Evolutionary conservation across 2,329 filamentous ascomycete species (phyloP), one percentile per base, ranked within the genome.

Genomic region (Sclerotinia glacialis): DNA sequence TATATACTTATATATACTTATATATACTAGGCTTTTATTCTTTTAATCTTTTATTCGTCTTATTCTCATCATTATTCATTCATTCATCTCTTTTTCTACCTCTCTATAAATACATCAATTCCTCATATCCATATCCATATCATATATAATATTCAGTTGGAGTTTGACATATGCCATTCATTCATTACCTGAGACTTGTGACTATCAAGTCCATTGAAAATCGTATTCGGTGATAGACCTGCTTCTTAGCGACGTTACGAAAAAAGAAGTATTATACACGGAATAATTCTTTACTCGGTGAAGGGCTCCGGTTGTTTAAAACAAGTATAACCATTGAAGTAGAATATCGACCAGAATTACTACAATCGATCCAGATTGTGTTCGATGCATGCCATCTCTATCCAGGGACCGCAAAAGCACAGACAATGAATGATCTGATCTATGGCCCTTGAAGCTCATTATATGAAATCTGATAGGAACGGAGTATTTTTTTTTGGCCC

Each of bases 401-500:
- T 5, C 6, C 12, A 40, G 12, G 37, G 37, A 16, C 28, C 28
- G 12, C 34, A 61, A 31, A 61, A 47, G 55, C 55, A 59, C 56
- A 59, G 56, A 59, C 56, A 34, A 46, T 52, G 49, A 52, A 6
- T 26, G 49, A 37, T 37, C 50, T 37, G 31, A 49, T 47, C 21
- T 26, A 53, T 64, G 52, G 52, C n/a, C 37, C 62, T 37, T 34
- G 26, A 56, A 40, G 58, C 18, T 46, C 26, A 23, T 46, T 44
- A 14, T 34, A 18, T 18, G 42, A 60, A 18, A 47, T 47, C 28
- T 64, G 49, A 64, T 64, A 64, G 61, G 61, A 18, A 55, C 61
- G 61, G 61, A 64, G 26, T 9, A 54, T 64, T 55, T 40, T 40
- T 40, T 40, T 40, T 63, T 63, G 42, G n/a, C 21, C 34, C 40